These are phyloP conservation scores for Kodamaea kakaduensis DNA, from an alignment of 805 yeast genomes.

Conservation along the genomic window DNA sequence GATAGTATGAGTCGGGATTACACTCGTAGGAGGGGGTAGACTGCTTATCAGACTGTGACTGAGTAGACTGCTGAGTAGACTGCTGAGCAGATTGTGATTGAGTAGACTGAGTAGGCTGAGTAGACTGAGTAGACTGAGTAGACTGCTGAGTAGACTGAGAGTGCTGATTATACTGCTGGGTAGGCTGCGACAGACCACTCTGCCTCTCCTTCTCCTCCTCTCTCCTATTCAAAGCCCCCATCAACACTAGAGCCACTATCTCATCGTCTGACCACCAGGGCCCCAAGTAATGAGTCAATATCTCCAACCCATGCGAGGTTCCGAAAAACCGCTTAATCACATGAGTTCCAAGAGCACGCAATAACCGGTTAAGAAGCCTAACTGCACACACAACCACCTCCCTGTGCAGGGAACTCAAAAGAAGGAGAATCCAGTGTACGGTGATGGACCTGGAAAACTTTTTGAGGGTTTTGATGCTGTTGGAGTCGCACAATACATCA, in stretches of 20 bases:
- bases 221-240: not conserved
- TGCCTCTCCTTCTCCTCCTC: constrained; percentile 15
- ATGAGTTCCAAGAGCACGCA: constrained; percentile 44
- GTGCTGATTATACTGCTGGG: too few species aligned
- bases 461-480: constrained; percentile 35
- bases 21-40: too few species aligned
- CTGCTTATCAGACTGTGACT: too few species aligned
- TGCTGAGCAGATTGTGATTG: too few species aligned
- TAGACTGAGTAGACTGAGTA: constrained; percentile 11
- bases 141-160: too few species aligned
- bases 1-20: too few species aligned
- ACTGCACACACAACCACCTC: constrained; percentile 38
- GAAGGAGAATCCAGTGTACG: constrained; percentile 59
- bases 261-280: constrained; percentile 48
- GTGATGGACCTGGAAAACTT: constrained; percentile 52
- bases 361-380: constrained; percentile 46
- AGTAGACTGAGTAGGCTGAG: constrained; percentile 1
- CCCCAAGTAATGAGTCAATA: constrained; percentile 42
- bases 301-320: constrained; percentile 46
- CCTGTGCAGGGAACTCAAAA: constrained; percentile 39
- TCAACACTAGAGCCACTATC: constrained; percentile 20
- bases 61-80: too few species aligned
- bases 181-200: too few species aligned
- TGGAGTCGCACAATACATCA: constrained; percentile 39
- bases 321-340: constrained; percentile 48